phyloP scores from a whole-genome alignment of 352 stramenopile genomes.

The Aphanomyces astaci region DNA sequence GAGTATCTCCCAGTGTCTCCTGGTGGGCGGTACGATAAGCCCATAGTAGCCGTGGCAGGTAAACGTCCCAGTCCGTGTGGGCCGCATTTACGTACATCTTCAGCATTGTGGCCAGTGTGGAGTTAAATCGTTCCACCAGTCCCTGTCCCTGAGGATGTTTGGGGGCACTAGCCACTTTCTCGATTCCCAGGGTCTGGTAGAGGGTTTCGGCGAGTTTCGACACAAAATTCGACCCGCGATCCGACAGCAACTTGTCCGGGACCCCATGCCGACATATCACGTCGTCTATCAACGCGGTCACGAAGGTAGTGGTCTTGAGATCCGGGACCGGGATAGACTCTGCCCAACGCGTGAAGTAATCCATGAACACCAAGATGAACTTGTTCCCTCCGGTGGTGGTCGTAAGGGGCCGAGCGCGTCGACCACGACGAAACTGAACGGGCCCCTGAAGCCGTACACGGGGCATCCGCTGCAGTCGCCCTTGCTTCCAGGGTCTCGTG shows the following conservation, averaged over 20 bases:
- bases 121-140: neutral
- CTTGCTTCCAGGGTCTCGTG: neutral
- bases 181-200: too few relatives aligned
- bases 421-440: conserved; percentile 48
- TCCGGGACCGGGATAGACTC: too few relatives aligned
- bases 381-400: conserved; percentile 36
- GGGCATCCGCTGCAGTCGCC: neutral
- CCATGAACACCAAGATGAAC: neutral
- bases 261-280: too few relatives aligned
- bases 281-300: too few relatives aligned
- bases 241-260: too few relatives aligned
- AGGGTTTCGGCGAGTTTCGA: too few relatives aligned
- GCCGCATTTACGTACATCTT: neutral
- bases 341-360: too few relatives aligned
- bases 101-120: neutral
- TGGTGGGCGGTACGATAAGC: neutral
- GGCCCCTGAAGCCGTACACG: neutral
- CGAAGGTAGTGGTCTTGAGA: too few relatives aligned
- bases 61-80: neutral
- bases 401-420: conserved; percentile 34
- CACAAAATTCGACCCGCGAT: too few relatives aligned
- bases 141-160: too few relatives aligned
- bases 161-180: too few relatives aligned
- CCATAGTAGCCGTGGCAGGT: neutral
- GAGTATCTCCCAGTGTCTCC: neutral